Percentiles rank a stretch among this genome's conserved stretches.
Conservation (phyloP, 1,284 basidiomycete genomes). For the Cystobasidium sp. region DNA sequence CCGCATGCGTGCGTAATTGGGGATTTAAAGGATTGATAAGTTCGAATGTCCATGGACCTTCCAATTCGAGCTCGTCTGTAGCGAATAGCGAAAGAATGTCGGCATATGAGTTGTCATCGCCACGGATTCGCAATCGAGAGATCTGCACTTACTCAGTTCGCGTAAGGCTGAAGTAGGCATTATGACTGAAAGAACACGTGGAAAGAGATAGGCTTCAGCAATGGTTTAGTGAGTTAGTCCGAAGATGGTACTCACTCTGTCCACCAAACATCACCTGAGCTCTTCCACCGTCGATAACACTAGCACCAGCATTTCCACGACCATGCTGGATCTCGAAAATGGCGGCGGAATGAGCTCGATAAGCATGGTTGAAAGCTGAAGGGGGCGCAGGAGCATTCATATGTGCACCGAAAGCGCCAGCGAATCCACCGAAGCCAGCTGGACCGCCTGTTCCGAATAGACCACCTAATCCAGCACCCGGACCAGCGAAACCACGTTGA, state of each 20-base stretch:
- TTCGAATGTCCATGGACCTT: conserved; percentile 94
- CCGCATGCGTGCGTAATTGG: conserved; percentile 83
- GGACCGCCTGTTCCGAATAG: conserved; percentile 14
- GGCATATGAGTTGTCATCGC: conserved; percentile 3
- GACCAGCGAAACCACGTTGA: conserved; percentile 9
- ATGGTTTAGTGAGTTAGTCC: conserved; percentile 36
- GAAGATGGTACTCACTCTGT: conserved; percentile 74
- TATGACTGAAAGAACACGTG: conserved; percentile 69
- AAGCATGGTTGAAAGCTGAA: conserved; percentile 75
- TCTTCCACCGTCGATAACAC: conserved; percentile 82
- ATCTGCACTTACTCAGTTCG: conserved; percentile 66
- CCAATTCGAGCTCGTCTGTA: conserved; percentile 78
- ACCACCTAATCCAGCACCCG: conserved; percentile 15
- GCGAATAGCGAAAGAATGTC: conserved; percentile 17
- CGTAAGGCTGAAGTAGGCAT: conserved; percentile 96
- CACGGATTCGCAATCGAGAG: conserved; percentile 6
- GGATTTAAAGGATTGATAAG: conserved; percentile 86
- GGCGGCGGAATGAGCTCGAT: conserved; percentile 61
- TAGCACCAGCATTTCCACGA: conserved; percentile 48
- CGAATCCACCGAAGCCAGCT: conserved; percentile 29
- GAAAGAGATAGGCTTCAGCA: background rate
- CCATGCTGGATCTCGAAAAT: conserved; percentile 54
- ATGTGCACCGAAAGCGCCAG: conserved; percentile 41
- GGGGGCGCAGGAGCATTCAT: conserved; percentile 60
- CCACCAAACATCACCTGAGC: conserved; percentile 91